Base-by-base conservation (phyloP, 164 flowering plant genomes). In the Piper longum region DNA sequence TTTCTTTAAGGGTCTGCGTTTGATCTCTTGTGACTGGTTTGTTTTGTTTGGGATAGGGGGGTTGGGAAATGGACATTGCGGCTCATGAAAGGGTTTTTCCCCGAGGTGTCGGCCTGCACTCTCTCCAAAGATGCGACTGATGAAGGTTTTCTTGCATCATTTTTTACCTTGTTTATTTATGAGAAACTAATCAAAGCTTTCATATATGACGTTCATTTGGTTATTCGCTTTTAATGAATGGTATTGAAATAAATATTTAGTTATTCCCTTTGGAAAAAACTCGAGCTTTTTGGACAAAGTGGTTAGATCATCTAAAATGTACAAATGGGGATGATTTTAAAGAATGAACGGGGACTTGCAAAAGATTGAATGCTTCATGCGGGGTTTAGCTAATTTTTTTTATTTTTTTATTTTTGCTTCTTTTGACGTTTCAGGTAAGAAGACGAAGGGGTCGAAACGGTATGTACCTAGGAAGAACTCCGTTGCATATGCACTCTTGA, bases 401-500 rank as follows among this genome's bases (percentile, higher is more conserved):
- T 48, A 48, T 3, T 54, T 63, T 40, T 54, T 40, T 16, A 44
- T 62, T 62, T 48, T 51, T 62, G 9, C 42, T 13, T 62, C 2
- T 19, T 45, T 43, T 65, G 14, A 42, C 17, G 11, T 63, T 70
- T 73, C 16, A 90, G 99, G 84, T 57, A 83, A 77, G 74, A 87
- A 77, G 70, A 57, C 66, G 6, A 82, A 80, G 62, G 82, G 74
- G 51, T 43, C 72, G 48, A 84, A 67, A 69, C 81, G 80, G 3
- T 95, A 95, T 70, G 42, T 91, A 26, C 99, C 99, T 2, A 85
- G 89, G 69, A 95, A 78, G 77, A 91, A 85, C 69, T 91, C 97
- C 54, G 96, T 76, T 41, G 84, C 99, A 58, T 88, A 87, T 80
- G 99, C 99, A 2, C 70, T 95, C 19, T 62, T 95, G 71, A 80